These are phyloP conservation scores for Starmerella potacharoeniae DNA, from an alignment of 805 yeast genomes.

Conservation along the genomic window DNA sequence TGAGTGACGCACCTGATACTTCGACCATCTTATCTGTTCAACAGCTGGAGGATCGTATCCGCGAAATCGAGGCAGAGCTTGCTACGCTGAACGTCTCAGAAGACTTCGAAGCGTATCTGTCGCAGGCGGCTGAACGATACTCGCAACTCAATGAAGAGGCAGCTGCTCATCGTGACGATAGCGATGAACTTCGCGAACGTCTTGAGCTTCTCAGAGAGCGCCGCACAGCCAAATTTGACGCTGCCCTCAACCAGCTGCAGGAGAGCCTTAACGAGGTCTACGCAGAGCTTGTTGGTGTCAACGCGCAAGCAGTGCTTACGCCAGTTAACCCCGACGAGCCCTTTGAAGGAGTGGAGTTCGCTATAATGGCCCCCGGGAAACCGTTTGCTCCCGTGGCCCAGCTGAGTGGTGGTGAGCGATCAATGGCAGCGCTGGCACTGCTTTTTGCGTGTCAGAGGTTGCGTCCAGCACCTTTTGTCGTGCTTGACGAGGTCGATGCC, in stretches of 20 bases:
- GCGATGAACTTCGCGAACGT: slow-evolving; percentile 9
- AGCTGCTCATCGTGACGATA: slow-evolving; percentile 4
- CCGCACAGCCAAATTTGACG: slow-evolving; percentile 53
- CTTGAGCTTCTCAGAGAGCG: slow-evolving; percentile 49
- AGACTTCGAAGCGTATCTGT: not conserved
- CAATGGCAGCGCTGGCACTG: slow-evolving; percentile 89
- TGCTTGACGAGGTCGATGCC: slow-evolving; percentile 95
- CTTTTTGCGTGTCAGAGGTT: slow-evolving; percentile 81
- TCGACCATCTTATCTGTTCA: not conserved
- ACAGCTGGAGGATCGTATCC: slow-evolving; percentile 1
- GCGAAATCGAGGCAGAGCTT: not conserved
- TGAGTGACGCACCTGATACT: not conserved
- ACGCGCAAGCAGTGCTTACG: slow-evolving; percentile 67
- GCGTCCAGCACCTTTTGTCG: slow-evolving; percentile 92
- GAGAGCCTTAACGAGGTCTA: slow-evolving; percentile 62
- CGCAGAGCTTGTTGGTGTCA: slow-evolving; percentile 69
- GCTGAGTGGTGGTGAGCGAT: slow-evolving; percentile 92
- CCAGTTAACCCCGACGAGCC: slow-evolving; percentile 87
- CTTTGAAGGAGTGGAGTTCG: slow-evolving; percentile 74
- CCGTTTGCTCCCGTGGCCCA: slow-evolving; percentile 86
- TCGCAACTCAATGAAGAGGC: slow-evolving; percentile 6
- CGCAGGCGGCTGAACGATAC: slow-evolving; percentile 2
- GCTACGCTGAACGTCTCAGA: not conserved
- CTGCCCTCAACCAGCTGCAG: slow-evolving; percentile 68
- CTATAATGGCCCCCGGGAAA: slow-evolving; percentile 94